Evolutionary conservation across 2,329 filamentous ascomycete species (phyloP).

Genomic region (Teratosphaeria viscida): DNA sequence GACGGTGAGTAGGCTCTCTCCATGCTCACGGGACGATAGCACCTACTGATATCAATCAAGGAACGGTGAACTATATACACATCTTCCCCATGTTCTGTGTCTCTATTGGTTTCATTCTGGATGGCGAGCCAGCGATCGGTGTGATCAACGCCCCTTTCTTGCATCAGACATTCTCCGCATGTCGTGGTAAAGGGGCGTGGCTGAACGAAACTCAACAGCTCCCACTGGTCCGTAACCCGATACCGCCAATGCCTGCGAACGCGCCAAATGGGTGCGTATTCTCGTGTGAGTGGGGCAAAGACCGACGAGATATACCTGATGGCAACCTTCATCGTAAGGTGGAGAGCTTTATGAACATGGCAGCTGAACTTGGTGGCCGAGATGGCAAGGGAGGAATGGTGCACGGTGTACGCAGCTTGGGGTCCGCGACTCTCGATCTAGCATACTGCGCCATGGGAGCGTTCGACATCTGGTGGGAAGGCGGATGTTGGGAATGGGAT

Average conservation of each 20-base stretch:
- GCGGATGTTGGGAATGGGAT: conserved; percentile 60
- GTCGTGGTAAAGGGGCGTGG: conserved; percentile 56
- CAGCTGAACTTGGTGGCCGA: conserved; percentile 52
- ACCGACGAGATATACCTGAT: conserved; percentile 53
- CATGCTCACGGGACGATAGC: neutral
- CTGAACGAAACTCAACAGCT: conserved; percentile 54
- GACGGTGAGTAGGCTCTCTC: conserved; percentile 43
- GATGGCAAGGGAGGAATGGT: conserved; percentile 67
- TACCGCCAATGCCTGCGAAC: conserved; percentile 51
- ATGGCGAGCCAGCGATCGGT: conserved; percentile 53
- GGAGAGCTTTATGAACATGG: conserved; percentile 66
- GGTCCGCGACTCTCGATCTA: conserved; percentile 62
- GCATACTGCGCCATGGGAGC: conserved; percentile 63
- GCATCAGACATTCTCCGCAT: conserved; percentile 58
- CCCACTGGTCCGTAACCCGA: conserved; percentile 52
- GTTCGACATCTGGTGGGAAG: conserved; percentile 48
- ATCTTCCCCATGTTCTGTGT: conserved; percentile 75
- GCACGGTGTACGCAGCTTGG: conserved; percentile 62
- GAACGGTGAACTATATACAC: conserved; percentile 71
- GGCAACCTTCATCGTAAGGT: conserved; percentile 63
- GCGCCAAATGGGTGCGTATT: conserved; percentile 63
- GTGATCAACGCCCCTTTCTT: conserved; percentile 64
- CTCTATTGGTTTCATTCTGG: conserved; percentile 58
- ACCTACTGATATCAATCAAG: conserved; percentile 16
- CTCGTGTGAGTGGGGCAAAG: conserved; percentile 71